A percentile compares a stretch with the other conserved stretches of the same genome.
These are phyloP conservation scores for Macadamia tetraphylla DNA, from an alignment of 164 flowering plant species.

Conservation along the genomic window DNA sequence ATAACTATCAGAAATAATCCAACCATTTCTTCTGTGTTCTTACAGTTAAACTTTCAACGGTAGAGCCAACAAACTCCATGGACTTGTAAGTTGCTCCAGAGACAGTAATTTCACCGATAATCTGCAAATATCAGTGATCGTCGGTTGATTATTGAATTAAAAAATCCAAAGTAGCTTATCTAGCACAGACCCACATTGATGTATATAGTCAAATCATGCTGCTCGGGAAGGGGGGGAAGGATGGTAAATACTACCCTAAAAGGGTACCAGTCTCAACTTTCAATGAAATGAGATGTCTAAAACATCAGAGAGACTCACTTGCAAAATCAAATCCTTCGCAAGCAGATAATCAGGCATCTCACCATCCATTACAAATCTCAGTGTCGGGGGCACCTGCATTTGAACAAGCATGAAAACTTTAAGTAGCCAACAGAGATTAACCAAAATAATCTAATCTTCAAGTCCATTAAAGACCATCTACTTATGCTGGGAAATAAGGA, in stretches of 20 bases:
- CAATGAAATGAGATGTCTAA: conserved; percentile 1
- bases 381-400: conserved; percentile 89
- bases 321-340: conserved; percentile 97
- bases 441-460: too few species aligned
- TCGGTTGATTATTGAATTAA: background rate
- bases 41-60: conserved; percentile 87
- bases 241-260: background rate
- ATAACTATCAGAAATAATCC: background rate
- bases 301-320: conserved; percentile 42
- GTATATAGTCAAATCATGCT: background rate
- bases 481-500: too few species aligned
- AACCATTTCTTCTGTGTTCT: conserved; percentile 20
- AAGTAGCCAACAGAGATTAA: too few species aligned
- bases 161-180: background rate
- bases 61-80: conserved; percentile 95
- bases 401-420: background rate
- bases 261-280: background rate
- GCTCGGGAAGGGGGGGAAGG: too few species aligned
- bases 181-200: background rate
- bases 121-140: conserved; percentile 36
- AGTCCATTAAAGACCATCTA: too few species aligned
- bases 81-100: conserved; percentile 96
- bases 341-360: conserved; percentile 92
- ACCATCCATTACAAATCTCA: conserved; percentile 94
- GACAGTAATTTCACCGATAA: conserved; percentile 95